Conservation (phyloP, 2,329 filamentous ascomycete species). For the Nigrospora oryzae region DNA sequence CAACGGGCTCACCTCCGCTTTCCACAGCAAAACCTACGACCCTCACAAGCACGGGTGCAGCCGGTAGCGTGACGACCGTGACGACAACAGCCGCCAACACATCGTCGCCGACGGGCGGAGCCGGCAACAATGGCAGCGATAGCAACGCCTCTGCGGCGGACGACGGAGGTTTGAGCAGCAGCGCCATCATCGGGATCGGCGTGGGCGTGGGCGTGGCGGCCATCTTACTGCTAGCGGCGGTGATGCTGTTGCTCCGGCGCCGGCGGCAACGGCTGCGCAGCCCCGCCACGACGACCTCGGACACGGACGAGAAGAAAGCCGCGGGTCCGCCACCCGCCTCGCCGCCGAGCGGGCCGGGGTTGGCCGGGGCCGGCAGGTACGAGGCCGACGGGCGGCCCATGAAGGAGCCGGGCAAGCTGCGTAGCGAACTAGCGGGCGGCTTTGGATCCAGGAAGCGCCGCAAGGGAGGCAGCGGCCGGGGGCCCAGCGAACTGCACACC, state of each 20-base stretch:
- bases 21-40: neutral
- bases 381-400: too few species aligned
- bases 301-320: too few species aligned
- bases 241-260: neutral
- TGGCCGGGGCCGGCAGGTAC: too few species aligned
- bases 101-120: neutral
- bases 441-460: too few species aligned
- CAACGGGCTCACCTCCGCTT: neutral
- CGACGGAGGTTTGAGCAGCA: too few species aligned
- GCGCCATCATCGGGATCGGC: constrained; percentile 4
- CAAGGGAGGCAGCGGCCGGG: neutral
- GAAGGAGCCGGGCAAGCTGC: too few species aligned
- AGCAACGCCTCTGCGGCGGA: neutral
- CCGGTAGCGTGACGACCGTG: neutral
- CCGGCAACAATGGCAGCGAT: neutral
- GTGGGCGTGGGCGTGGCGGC: constrained; percentile 5
- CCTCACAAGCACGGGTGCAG: neutral
- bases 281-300: too few species aligned
- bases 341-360: too few species aligned
- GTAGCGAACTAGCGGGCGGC: too few species aligned
- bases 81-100: neutral
- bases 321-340: too few species aligned
- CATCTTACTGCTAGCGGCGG: constrained; percentile 4
- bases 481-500: neutral
- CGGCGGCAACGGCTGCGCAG: neutral